Percentiles rank a stretch among this genome's conserved stretches.
Evolutionary conservation across 306 rosid genomes (phyloP).

Genomic region (Ceratonia siliqua): DNA sequence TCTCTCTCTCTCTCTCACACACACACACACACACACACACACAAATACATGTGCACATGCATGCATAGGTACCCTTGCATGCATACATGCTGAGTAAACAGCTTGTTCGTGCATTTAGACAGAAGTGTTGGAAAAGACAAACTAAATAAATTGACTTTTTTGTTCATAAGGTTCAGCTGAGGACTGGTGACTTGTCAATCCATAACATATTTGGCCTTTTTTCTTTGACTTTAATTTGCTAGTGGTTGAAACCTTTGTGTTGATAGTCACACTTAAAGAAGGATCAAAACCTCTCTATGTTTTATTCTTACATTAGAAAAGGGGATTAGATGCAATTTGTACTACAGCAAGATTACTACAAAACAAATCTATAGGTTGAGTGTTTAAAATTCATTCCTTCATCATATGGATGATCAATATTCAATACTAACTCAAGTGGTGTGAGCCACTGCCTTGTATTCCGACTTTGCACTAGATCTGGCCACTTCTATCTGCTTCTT

Average conservation of each 20-base stretch:
- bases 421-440: too few relatives aligned
- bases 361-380: too few relatives aligned
- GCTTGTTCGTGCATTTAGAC: background rate
- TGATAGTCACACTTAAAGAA: background rate
- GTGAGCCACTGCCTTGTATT: too few relatives aligned
- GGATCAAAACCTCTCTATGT: background rate
- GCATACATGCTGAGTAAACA: slow-evolving; percentile 8
- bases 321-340: too few relatives aligned
- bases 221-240: background rate
- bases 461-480: too few relatives aligned
- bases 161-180: background rate
- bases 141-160: slow-evolving; percentile 10
- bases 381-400: too few relatives aligned
- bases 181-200: slow-evolving; percentile 24
- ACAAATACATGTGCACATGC: background rate
- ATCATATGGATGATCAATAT: too few relatives aligned
- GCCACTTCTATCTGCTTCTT: too few relatives aligned
- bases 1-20: background rate
- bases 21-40: background rate
- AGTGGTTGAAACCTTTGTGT: background rate
- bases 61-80: background rate
- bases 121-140: background rate
- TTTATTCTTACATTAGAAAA: too few relatives aligned
- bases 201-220: background rate
- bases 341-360: too few relatives aligned